Base-by-base conservation (phyloP, 164 flowering plant species). In the Dillenia turbinata region DNA sequence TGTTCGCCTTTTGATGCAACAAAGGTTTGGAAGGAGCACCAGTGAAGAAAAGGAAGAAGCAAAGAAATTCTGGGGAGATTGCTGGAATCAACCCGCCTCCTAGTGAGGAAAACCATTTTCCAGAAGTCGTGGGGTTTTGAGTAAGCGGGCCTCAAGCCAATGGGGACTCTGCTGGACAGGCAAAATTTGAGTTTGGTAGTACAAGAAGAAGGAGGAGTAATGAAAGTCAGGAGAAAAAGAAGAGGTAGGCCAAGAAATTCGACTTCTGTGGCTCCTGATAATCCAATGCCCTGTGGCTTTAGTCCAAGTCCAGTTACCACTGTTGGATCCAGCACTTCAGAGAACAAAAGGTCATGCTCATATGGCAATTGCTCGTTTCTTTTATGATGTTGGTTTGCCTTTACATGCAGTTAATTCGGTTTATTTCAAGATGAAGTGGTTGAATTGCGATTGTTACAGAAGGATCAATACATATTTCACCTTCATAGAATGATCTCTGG, bases 401-500 rank as follows among this genome's bases (percentile, higher is more conserved):
- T 54, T 75, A 19, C 81, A 82, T 78, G 91, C 90, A 12, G 90
- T 83, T 9, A 86, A 79, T 64, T 91, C 97, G 0, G 70, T 67
- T 17, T 86, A 86, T 71, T 89, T 94, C 70, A 95, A 80, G 66
- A 90, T 85, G 12, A 89, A n/a, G n/a, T 94, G 99, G 58, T 94
- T 53, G n/a, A n/a, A 87, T 86, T 74, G 91, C 90, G 4, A 78
- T 94, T 59, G 83, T 81, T 63, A 81, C 82, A 1, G 81, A 69
- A 61, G 92, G 88, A 22, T 44, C 82, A 11, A 80, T 73, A 47
- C 66, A 75, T 59, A 66, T 53, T 15, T 69, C 71, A 44, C 95
- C 95, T 22, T 65, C 91, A 2, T 75, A 76, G 67, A 83, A 83
- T 69, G 97, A 94, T 55, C 73, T 94, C 59, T 77, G 90, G 12